Evolutionary conservation across 2,329 filamentous ascomycete genomes (phyloP), one percentile per base, ranked within the genome.

Genomic region (Colletotrichum sp.): DNA sequence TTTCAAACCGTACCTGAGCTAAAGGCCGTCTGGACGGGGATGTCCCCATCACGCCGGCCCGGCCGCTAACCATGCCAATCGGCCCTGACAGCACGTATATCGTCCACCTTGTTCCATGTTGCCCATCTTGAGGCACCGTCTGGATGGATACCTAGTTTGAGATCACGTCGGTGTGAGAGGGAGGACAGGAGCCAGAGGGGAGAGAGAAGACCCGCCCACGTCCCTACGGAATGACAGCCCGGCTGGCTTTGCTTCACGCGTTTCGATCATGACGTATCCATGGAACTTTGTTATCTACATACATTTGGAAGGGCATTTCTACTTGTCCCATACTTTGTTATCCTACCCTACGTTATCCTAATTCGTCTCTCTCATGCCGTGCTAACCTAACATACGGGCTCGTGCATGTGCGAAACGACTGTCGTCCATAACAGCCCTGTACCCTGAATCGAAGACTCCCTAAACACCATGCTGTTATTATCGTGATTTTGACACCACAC

Each of bases 391-490:
- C 39, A 21, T 28, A 28, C 30, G 24, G 49, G 26, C n/a, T 55
- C 15, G 6, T 13, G 67, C 57, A 16, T 52, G 32, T 69, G 26
- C 63, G 60, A 36, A 74, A 64, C 15, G 21, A 36, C 28, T 73
- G 68, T 26, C 21, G 28, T 68, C 59, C 44, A 15, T 39, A 39
- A 44, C 44, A 65, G 49, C 59, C 39, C 39, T 60, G 44, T 63
- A 39, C 65, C 71, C 74, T 65, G 71, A 64, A 69, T 63, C 15
- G 30, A 76, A 72, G 67, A 76, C 75, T 76, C 76, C 72, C 63
- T 24, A 69, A 78, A 78, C 76, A 78, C 76, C 77, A 71, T 76
- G 77, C 76, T 78, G 57, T 66, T 71, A 72, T 60, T 62, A 34
- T 77, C 69, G 26, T 75, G 49, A 71, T 75, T 55, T 32, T 71